Base-by-base conservation (phyloP, 2,329 filamentous ascomycete genomes). In the Cytospora piceae region DNA sequence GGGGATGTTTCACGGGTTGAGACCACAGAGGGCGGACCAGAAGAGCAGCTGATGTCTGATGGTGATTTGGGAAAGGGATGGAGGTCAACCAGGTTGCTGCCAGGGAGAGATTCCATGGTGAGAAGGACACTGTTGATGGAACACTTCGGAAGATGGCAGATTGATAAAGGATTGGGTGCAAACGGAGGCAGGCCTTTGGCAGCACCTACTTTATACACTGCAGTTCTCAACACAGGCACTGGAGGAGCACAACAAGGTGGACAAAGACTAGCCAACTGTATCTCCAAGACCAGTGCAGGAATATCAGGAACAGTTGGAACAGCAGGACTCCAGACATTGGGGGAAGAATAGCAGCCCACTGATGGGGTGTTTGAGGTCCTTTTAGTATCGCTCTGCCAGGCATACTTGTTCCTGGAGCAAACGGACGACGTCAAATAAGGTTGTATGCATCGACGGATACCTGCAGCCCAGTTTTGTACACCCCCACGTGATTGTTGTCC, bases 401-500 rank as follows among this genome's bases (percentile, higher is more conserved):
- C n/a, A 51, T 51, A 58, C 51, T 57, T 60, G 61, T 46, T 49
- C 29, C 20, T 54, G 63, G 54, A 68, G 64, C 66, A 67, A 68
- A 70, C 62, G 70, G 67, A 56, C 70, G 72, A 74, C 70, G 70
- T 77, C 73, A 74, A 73, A 75, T 74, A 75, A 74, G 73, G 74
- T 76, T 77, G 70, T 71, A 73, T 75, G 73, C 74, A 72, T 73
- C 64, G 56, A 66, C 77, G 76, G 76, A 72, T 77, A 76, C 75
- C 70, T 73, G 76, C 77, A 77, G 72, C 67, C 67, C 68, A 71
- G 71, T 74, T 70, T 72, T 73, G 72, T 73, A 75, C 73, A 74
- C 76, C 71, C 76, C 49, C 76, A 78, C 76, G 77, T 78, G 75
- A 77, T 68, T 67, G 67, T 72, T 61, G n/a, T 49, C 57, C 46